A percentile compares a stretch with the other conserved stretches of the same genome.
These are phyloP conservation scores for Pyrrhoderma lamaoense DNA, from an alignment of 1,284 basidiomycete genomes.

Conservation along the genomic window DNA sequence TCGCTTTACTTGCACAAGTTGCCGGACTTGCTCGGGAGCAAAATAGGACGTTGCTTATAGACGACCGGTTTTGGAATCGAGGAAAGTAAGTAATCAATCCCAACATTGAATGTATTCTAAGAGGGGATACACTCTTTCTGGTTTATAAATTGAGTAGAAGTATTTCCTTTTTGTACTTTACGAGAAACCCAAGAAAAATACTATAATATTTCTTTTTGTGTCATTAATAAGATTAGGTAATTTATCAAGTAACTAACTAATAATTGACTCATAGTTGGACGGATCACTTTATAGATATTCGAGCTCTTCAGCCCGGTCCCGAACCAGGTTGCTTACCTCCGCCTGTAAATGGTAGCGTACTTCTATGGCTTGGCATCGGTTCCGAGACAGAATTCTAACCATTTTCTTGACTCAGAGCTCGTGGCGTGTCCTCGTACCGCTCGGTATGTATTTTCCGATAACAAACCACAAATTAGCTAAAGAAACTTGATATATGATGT, in stretches of 20 bases:
- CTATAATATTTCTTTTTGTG: too few relatives aligned
- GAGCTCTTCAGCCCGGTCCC: constrained; percentile 51
- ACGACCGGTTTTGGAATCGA: constrained; percentile 60
- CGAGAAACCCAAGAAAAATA: too few relatives aligned
- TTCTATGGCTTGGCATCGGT: not conserved
- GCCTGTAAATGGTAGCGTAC: constrained; percentile 25
- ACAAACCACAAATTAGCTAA: constrained; percentile 4
- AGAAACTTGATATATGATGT: constrained; percentile 16
- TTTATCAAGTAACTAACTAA: not conserved
- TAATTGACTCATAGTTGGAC: constrained; percentile 40
- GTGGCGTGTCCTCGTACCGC: constrained; percentile 64
- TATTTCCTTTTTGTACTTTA: too few relatives aligned
- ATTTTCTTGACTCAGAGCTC: constrained; percentile 37
- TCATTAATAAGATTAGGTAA: too few relatives aligned
- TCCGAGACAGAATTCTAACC: constrained; percentile 1
- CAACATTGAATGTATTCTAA: too few relatives aligned
- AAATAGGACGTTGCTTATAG: constrained; percentile 46
- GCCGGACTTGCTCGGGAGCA: constrained; percentile 56
- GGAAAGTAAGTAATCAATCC: constrained; percentile 42
- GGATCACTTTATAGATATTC: constrained; percentile 55
- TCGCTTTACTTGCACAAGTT: constrained; percentile 57
- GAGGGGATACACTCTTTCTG: too few relatives aligned
- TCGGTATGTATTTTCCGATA: constrained; percentile 32
- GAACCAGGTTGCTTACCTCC: constrained; percentile 56
- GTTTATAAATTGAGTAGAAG: too few relatives aligned